A percentile compares a stretch with the other conserved stretches of the same genome.
Evolutionary conservation across 768 basidiomycete genomes (phyloP).

Genomic region (Coprinellus aureogranulatus): DNA sequence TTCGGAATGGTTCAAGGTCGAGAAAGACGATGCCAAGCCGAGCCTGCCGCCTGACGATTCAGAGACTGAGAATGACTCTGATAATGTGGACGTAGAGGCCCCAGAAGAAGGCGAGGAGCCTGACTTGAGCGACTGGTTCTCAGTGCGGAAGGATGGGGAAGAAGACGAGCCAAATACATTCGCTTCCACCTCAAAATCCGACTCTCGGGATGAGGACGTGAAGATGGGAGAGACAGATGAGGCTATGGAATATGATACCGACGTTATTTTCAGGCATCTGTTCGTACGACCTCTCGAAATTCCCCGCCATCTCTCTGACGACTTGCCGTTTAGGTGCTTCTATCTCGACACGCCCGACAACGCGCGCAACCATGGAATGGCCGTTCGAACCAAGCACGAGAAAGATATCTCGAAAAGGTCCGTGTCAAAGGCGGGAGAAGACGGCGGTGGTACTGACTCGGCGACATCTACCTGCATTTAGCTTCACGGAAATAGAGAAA

Average conservation of each 20-base stretch:
- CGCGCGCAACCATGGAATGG: constrained; percentile 63
- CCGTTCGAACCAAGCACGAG: constrained; percentile 51
- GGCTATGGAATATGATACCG: constrained; percentile 77
- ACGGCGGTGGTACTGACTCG: too few relatives aligned
- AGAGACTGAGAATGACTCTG: constrained; percentile 68
- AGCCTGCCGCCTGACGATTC: constrained; percentile 43
- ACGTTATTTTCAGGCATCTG: constrained; percentile 81
- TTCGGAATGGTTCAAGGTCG: constrained; percentile 55
- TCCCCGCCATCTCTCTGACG: constrained; percentile 1
- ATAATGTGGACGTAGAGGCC: constrained; percentile 54
- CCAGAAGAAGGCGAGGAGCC: constrained; percentile 21
- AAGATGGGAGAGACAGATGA: constrained; percentile 71
- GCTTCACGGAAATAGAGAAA: constrained; percentile 52
- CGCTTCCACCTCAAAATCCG: constrained; percentile 7
- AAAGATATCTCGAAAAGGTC: constrained; percentile 55
- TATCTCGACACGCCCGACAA: constrained; percentile 84
- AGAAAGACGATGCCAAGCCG: constrained; percentile 29
- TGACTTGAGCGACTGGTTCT: constrained; percentile 39
- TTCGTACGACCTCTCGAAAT: constrained; percentile 32
- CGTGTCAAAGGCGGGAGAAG: constrained; percentile 13
- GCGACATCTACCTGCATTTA: constrained; percentile 22
- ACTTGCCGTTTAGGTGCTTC: constrained; percentile 60
- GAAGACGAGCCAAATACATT: constrained; percentile 5
- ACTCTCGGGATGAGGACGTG: constrained; percentile 27
- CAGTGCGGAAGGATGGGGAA: constrained; percentile 23